phyloP scores from a whole-genome alignment of 1,139 yeast genomes.

The Suhomyces terraborum region DNA sequence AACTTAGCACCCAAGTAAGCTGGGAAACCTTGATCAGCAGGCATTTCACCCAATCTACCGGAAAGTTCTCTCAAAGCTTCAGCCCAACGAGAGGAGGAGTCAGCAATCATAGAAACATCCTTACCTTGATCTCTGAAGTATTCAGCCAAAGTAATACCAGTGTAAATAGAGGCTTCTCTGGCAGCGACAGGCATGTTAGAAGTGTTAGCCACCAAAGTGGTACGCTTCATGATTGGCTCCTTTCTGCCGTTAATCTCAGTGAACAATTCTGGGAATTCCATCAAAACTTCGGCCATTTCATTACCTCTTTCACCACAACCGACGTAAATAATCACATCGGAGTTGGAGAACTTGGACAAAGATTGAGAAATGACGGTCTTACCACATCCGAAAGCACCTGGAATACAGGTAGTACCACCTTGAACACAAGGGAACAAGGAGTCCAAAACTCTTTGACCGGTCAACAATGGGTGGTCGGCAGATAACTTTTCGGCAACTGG shows the following conservation, averaged over 20 bases:
- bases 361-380: slow-evolving; percentile 98
- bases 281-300: slow-evolving; percentile 98
- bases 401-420: slow-evolving; percentile 99
- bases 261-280: slow-evolving; percentile 98
- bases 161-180: slow-evolving; percentile 98
- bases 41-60: slow-evolving; percentile 99
- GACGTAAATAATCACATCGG: slow-evolving; percentile 92
- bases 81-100: slow-evolving; percentile 99
- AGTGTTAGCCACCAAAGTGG: slow-evolving; percentile 96
- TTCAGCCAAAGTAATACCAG: slow-evolving; percentile 98
- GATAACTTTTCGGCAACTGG: slow-evolving; percentile 93
- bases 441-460: slow-evolving; percentile 98
- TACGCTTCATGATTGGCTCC: slow-evolving; percentile 99
- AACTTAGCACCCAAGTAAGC: slow-evolving; percentile 98
- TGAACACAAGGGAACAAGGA: slow-evolving; percentile 98
- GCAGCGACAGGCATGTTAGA: slow-evolving; percentile 99
- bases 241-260: slow-evolving; percentile 90
- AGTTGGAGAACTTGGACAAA: slow-evolving; percentile 93
- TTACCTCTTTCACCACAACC: slow-evolving; percentile 59
- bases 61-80: slow-evolving; percentile 99
- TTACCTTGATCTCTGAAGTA: slow-evolving; percentile 99
- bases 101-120: slow-evolving; percentile 98
- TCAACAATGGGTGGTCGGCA: slow-evolving; percentile 91
- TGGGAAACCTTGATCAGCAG: slow-evolving; percentile 99
- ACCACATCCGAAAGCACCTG: slow-evolving; percentile 99